Conservation (phyloP, 345 rosid genomes). For the Raphanus raphanistrum region DNA sequence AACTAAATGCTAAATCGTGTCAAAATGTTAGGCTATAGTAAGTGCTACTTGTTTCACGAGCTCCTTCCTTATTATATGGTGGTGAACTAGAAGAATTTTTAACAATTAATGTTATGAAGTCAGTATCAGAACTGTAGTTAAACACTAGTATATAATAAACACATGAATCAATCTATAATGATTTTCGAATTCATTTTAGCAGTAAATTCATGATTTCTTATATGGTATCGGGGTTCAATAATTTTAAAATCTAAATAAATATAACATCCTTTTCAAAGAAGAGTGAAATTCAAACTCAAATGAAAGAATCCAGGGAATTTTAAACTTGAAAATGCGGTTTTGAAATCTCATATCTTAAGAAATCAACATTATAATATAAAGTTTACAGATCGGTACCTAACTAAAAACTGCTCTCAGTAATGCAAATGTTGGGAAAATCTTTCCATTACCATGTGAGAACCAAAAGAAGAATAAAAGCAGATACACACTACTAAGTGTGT, state of each 20-base stretch:
- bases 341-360: background rate
- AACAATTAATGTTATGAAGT: background rate
- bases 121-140: background rate
- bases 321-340: background rate
- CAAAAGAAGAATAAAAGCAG: background rate
- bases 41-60: constrained; percentile 7
- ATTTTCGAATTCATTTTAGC: background rate
- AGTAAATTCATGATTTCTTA: background rate
- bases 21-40: constrained; percentile 9
- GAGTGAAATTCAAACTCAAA: background rate
- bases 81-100: background rate
- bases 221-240: background rate
- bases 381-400: background rate
- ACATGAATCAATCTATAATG: background rate
- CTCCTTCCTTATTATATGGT: background rate
- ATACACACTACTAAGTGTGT: background rate
- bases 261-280: background rate
- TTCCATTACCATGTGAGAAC: background rate
- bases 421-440: background rate
- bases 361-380: background rate
- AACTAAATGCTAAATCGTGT: background rate
- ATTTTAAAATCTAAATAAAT: background rate
- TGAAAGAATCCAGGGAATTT: background rate
- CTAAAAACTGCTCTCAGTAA: background rate
- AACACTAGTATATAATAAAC: background rate